These are phyloP conservation scores for Cercospora janseana DNA, from an alignment of 2,329 filamentous ascomycete genomes.

Conservation along the genomic window DNA sequence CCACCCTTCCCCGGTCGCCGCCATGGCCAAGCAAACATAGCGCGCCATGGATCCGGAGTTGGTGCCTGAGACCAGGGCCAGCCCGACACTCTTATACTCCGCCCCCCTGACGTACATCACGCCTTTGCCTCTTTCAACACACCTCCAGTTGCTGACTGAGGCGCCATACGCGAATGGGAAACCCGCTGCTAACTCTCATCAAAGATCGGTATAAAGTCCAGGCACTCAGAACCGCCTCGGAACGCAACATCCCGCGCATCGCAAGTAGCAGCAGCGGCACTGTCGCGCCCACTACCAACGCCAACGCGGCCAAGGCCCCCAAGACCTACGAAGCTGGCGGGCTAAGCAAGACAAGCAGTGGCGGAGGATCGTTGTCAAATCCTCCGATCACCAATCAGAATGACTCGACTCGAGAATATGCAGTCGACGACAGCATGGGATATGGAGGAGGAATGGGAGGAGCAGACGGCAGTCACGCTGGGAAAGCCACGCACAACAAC, in stretches of 20 bases:
- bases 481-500: slow-evolving; percentile 31
- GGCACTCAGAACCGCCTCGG: slow-evolving; percentile 17
- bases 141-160: slow-evolving; percentile 17
- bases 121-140: slow-evolving; percentile 10
- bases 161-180: slow-evolving; percentile 19
- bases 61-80: background rate
- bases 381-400: slow-evolving; percentile 20
- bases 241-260: slow-evolving; percentile 17
- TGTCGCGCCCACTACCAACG: background rate
- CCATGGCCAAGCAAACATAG: no score
- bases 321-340: slow-evolving; percentile 35
- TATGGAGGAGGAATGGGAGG: slow-evolving; percentile 16
- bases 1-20: no score
- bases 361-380: slow-evolving; percentile 30
- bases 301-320: slow-evolving; percentile 22
- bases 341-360: slow-evolving; percentile 30
- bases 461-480: slow-evolving; percentile 20
- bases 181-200: slow-evolving; percentile 20
- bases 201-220: slow-evolving; percentile 19
- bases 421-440: slow-evolving; percentile 35
- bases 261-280: slow-evolving; percentile 13
- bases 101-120: background rate
- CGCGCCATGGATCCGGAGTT: no score
- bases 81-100: background rate
- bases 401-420: slow-evolving; percentile 22